Evolutionary conservation across 148 eudicot species (phyloP), one percentile per base, ranked within the genome.

Genomic region (Chenopodium quinoa): DNA sequence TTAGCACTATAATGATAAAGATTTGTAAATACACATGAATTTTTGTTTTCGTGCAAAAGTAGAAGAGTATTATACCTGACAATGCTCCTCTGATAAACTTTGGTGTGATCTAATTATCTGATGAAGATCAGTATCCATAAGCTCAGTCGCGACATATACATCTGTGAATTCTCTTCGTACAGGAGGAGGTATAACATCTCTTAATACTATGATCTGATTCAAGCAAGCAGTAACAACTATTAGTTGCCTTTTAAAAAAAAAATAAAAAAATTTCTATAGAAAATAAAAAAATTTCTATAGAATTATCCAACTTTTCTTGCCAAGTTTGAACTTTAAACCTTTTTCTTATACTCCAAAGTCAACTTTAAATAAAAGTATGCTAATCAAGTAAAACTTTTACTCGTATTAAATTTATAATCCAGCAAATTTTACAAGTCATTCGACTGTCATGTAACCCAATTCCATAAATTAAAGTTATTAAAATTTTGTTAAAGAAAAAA

Each of bases 51-150:
- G 7, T 1, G 8, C 23, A 22, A 62, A 9, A 62, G 66, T 62
- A 27, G 9, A 17, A 68, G n/a, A 29, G 75, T 12, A 23, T 22
- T 65, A 76, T 88, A 96, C 99, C 95, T 96, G 99, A 81, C 90
- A 92, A 76, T 96, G 99, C 79, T 96, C 99, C 83, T 94, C 97
- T 1, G 99, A 94, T 78, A 96, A 89, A 80, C 71, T 79, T 76
- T 96, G 99, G 80, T 90, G 90, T 20, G 99, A 96, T 73, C 93
- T 86, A 70, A 96, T 96, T 17, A 96, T 96, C 86, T 96, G 99
- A 80, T 96, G 98, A 88, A 96, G 98, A 82, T 94, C 98, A 34
- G 98, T 92, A 77, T 94, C 98, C 98, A 94, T 94, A 31, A 92
- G 92, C 82, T 96, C 99, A 11, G 87, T 88, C 23, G 94, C 94